These are phyloP conservation scores for Pythium diclinum DNA, from an alignment of 352 stramenopile genomes.

Conservation along the genomic window DNA sequence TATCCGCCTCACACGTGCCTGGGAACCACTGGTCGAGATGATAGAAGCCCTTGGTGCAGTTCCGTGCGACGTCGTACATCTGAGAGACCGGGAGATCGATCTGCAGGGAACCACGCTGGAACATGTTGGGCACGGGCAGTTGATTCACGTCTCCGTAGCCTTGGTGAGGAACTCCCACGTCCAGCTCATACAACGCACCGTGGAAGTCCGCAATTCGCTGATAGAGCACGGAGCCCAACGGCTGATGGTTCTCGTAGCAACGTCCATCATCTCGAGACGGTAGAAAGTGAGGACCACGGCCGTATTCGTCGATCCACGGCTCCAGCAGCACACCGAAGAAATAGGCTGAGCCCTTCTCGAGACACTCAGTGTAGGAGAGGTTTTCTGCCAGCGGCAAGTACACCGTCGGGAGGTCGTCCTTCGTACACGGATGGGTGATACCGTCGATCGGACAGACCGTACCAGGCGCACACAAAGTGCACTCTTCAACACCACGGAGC, in stretches of 20 bases:
- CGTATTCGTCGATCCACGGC: conserved; percentile 94
- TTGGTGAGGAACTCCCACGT: conserved; percentile 88
- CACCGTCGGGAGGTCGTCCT: conserved; percentile 90
- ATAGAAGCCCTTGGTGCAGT: conserved; percentile 93
- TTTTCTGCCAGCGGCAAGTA: conserved; percentile 84
- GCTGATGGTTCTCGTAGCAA: conserved; percentile 94
- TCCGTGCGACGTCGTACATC: conserved; percentile 85
- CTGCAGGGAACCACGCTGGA: conserved; percentile 77
- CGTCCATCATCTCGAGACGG: conserved; percentile 61
- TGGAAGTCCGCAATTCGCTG: conserved; percentile 93
- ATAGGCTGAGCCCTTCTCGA: conserved; percentile 76
- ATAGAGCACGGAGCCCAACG: conserved; percentile 88
- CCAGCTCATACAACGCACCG: conserved; percentile 92
- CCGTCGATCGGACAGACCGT: conserved; percentile 93
- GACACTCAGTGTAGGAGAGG: conserved; percentile 87
- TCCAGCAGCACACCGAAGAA: conserved; percentile 95
- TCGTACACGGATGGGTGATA: conserved; percentile 92
- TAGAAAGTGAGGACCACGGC: conserved; percentile 90
- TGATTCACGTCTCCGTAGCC: conserved; percentile 88
- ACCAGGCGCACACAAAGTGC: conserved; percentile 89
- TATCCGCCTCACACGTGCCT: conserved; percentile 95
- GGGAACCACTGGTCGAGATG: conserved; percentile 90
- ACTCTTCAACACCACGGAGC: conserved; percentile 92
- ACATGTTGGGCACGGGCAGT: conserved; percentile 77
- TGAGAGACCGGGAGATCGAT: conserved; percentile 86